phyloP scores from a whole-genome alignment of 805 yeast species.

The Kazachstania kunashirensis region DNA sequence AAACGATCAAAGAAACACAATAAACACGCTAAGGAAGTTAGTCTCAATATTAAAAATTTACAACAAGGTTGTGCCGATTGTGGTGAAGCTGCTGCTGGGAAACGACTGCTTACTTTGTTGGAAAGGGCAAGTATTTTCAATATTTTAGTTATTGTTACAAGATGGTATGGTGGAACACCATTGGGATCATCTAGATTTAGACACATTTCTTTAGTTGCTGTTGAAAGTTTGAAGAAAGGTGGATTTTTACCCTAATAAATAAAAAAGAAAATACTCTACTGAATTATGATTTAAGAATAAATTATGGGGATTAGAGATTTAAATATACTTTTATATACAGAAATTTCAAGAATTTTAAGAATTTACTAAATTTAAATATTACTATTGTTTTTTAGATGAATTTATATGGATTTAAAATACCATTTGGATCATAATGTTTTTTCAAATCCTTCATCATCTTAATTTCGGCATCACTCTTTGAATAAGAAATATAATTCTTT shows the following conservation, averaged over 20 bases:
- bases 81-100: conserved; percentile 72
- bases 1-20: conserved; percentile 7
- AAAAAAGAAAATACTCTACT: too few relatives aligned
- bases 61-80: conserved; percentile 58
- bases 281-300: too few relatives aligned
- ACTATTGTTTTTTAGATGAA: conserved; percentile 44
- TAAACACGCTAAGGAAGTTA: neutral
- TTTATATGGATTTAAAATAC: conserved; percentile 90
- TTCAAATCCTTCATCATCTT: conserved; percentile 69
- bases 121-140: conserved; percentile 41
- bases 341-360: too few relatives aligned
- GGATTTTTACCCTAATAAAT: conserved; percentile 18
- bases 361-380: too few relatives aligned
- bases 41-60: conserved; percentile 5
- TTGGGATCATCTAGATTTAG: conserved; percentile 65
- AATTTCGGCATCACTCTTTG: conserved; percentile 67
- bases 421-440: conserved; percentile 79
- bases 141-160: conserved; percentile 54
- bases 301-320: too few relatives aligned
- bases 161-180: conserved; percentile 80
- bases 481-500: conserved; percentile 78
- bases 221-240: conserved; percentile 39
- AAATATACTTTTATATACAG: too few relatives aligned
- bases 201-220: conserved; percentile 49
- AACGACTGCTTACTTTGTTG: conserved; percentile 44